Conservation (phyloP, 495 filamentous ascomycete species). For the Neurospora sp. region DNA sequence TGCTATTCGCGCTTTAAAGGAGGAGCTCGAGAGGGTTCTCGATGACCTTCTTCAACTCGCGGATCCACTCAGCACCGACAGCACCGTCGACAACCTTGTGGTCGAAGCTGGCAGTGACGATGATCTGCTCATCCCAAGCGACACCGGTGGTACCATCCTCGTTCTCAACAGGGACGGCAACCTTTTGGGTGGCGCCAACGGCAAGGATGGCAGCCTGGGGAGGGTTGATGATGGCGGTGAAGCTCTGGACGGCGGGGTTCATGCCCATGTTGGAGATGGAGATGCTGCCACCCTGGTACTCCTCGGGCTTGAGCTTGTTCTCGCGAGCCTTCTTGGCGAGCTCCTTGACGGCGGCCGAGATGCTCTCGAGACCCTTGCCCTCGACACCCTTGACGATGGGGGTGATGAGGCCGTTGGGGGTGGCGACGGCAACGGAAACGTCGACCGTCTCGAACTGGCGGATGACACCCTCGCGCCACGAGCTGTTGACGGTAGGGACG, state of each 20-base stretch:
- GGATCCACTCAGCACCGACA: constrained; percentile 94
- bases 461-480: constrained; percentile 83
- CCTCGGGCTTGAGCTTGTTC: constrained; percentile 97
- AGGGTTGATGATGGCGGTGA: constrained; percentile 99
- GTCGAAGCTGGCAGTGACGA: constrained; percentile 90
- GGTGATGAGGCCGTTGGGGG: constrained; percentile 89
- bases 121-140: constrained; percentile 95
- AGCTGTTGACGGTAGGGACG: constrained; percentile 91
- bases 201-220: constrained; percentile 95
- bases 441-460: constrained; percentile 87
- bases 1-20: constrained; percentile 43
- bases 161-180: constrained; percentile 74
- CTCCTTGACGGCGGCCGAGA: constrained; percentile 84
- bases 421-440: constrained; percentile 89
- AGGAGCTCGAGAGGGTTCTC: constrained; percentile 95
- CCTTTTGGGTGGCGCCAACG: constrained; percentile 89
- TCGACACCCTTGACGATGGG: constrained; percentile 88
- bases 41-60: constrained; percentile 91
- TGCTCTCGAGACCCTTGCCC: constrained; percentile 69
- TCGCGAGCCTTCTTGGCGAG: constrained; percentile 92
- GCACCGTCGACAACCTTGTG: constrained; percentile 87
- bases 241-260: constrained; percentile 92
- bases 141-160: constrained; percentile 66
- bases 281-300: constrained; percentile 98
- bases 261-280: constrained; percentile 99